These are phyloP conservation scores for Stachybotrys elegans DNA, from an alignment of 2,329 filamentous ascomycete species.

Conservation along the genomic window DNA sequence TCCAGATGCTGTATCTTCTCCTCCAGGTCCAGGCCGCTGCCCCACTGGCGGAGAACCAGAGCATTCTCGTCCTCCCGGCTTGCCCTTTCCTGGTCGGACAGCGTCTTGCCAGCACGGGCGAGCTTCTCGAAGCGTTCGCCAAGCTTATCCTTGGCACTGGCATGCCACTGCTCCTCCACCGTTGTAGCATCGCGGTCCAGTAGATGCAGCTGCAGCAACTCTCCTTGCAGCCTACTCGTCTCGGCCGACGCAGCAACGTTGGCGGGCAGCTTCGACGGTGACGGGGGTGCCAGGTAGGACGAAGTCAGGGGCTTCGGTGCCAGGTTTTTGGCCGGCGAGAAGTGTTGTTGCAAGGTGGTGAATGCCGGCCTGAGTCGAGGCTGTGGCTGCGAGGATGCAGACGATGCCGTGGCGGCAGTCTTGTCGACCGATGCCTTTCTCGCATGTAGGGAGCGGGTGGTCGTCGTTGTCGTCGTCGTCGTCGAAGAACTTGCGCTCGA, in stretches of 20 bases:
- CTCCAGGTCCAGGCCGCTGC: constrained; percentile 35
- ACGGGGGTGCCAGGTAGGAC: constrained; percentile 52
- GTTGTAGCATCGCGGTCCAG: constrained; percentile 50
- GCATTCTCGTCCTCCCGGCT: constrained; percentile 46
- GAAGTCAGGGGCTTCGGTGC: constrained; percentile 59
- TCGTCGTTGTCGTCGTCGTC: constrained; percentile 12
- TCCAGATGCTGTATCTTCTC: constrained; percentile 55
- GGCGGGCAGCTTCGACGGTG: constrained; percentile 55
- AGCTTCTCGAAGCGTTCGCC: constrained; percentile 38
- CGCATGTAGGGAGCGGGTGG: constrained; percentile 10
- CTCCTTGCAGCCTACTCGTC: constrained; percentile 54
- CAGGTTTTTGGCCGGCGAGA: constrained; percentile 56
- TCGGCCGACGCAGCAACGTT: constrained; percentile 56
- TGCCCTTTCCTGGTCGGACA: constrained; percentile 34
- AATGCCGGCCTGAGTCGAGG: constrained; percentile 49
- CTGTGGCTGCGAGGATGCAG: constrained; percentile 14
- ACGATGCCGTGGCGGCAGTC: constrained; percentile 11
- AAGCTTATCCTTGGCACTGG: constrained; percentile 47
- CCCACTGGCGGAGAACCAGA: constrained; percentile 49
- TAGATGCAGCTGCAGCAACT: constrained; percentile 61
- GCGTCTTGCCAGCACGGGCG: constrained; percentile 24
- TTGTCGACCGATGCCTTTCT: constrained; percentile 15
- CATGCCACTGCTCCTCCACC: constrained; percentile 46
- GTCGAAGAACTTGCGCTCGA: constrained; percentile 13
- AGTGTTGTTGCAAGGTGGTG: constrained; percentile 61